Evolutionary conservation across 1,139 yeast genomes (phyloP), one percentile per base, ranked within the genome.

Genomic region (Pichia kudriavzevii): DNA sequence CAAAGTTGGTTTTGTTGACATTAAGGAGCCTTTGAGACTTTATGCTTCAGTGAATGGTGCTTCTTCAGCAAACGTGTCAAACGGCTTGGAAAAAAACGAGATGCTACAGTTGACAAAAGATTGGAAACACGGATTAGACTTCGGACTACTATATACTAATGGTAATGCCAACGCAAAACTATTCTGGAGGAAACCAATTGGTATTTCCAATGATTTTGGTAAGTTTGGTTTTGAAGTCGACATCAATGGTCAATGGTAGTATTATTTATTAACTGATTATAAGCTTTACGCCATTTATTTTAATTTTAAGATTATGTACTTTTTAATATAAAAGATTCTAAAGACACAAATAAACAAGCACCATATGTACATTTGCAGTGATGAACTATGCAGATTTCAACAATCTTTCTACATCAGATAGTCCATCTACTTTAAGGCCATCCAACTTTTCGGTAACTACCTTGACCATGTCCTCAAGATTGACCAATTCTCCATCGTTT

Each of bases 401-500:
- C 51, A 79, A 62, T 56, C 80, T 73, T 32, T 83, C 68, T 31
- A 80, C 69, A 41, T 56, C 61, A 32, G 56, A 59, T 32, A 56
- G 36, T 19, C 61, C 78, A 40, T 59, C 71, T 31, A 59, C 53
- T 37, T 67, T 62, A 32, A 61, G 45, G 5, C 59, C 60, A 5
- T 59, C 53, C 42, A 85, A 63, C 56, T 76, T 77, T 37, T 59
- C 57, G 50, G 71, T 61, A 30, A 87, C 81, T 36, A 62, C 65
- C 2, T 56, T 58, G 23, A 79, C 75, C 36, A 85, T 63, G 21
- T 79, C 70, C 3, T 66, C 74, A n/a, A 73, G 58, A 30, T 71
- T 65, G 30, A 91, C 70, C 38, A 84, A 64, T 46, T 79, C 91
- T 42, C 98, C 98, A 53, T 85, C 94, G 50, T 84, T 74, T 43